These are phyloP conservation scores for Xylaria sp. DNA, from an alignment of 2,329 filamentous ascomycete genomes.

Conservation along the genomic window DNA sequence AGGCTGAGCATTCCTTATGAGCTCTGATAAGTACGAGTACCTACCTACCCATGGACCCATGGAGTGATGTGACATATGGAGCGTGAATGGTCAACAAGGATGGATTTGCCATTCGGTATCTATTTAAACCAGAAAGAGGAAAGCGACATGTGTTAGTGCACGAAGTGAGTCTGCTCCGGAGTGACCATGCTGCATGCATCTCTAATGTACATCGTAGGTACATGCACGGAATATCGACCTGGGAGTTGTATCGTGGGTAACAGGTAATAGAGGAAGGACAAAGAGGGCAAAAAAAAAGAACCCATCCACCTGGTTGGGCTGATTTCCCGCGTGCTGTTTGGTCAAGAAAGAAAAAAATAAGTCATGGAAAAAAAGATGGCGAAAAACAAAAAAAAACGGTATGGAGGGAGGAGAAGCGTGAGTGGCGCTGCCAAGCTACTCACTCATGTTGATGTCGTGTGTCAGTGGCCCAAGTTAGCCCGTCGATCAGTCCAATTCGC, in stretches of 20 bases:
- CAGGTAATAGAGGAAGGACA: neutral
- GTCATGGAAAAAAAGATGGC: too few species aligned
- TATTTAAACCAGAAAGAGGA: conserved; percentile 1
- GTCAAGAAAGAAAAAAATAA: neutral
- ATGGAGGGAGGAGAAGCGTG: too few species aligned
- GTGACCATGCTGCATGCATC: neutral
- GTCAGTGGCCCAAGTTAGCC: neutral
- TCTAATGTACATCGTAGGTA: neutral
- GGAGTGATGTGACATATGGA: neutral
- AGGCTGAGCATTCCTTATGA: conserved; percentile 9
- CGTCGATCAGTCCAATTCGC: neutral
- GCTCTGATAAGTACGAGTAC: neutral
- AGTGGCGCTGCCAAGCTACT: neutral
- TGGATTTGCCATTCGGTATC: neutral
- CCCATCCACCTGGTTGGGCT: neutral
- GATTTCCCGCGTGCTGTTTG: neutral
- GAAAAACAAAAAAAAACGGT: too few species aligned
- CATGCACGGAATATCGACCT: neutral
- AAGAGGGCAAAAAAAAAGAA: neutral
- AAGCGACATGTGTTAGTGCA: neutral
- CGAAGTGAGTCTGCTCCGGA: neutral
- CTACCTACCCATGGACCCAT: too few species aligned
- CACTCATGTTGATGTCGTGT: neutral
- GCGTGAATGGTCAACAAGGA: conserved; percentile 8
- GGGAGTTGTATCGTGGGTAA: neutral